Percentiles rank a stretch among this genome's conserved stretches.
phyloP scores from a whole-genome alignment of 192 early-diverging fungal genomes.

The Coemansia brasiliensis region DNA sequence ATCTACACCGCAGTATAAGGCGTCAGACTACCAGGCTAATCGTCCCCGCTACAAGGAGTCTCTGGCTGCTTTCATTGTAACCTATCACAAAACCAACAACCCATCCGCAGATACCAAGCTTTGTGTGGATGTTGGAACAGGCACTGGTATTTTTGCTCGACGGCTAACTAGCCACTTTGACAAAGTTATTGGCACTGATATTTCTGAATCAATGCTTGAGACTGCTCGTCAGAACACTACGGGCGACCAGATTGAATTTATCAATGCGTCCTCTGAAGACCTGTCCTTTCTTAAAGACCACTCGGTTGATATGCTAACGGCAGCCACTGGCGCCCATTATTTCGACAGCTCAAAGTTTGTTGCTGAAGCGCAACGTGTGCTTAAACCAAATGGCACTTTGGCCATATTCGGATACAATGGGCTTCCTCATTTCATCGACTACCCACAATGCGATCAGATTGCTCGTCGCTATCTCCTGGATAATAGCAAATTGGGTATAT shows the following conservation, averaged over 20 bases:
- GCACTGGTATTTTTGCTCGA: slow-evolving; percentile 45
- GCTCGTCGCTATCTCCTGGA: not conserved
- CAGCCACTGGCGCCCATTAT: slow-evolving; percentile 48
- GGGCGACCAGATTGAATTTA: slow-evolving; percentile 17
- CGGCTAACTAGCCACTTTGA: slow-evolving; percentile 26
- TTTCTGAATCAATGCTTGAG: slow-evolving; percentile 42
- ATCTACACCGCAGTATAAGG: not conserved
- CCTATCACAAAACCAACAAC: slow-evolving; percentile 22
- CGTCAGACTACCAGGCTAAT: slow-evolving; percentile 24
- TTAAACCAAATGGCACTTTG: slow-evolving; percentile 41
- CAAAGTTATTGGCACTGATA: slow-evolving; percentile 41
- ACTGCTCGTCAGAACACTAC: slow-evolving; percentile 25
- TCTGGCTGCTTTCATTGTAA: slow-evolving; percentile 18
- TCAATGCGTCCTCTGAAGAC: slow-evolving; percentile 30
- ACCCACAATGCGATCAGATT: slow-evolving; percentile 47
- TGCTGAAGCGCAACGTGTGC: slow-evolving; percentile 36
- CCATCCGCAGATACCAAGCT: slow-evolving; percentile 23
- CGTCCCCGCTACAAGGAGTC: slow-evolving; percentile 31
- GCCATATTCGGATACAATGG: slow-evolving; percentile 51
- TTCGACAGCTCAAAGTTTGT: slow-evolving; percentile 36
- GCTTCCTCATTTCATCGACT: slow-evolving; percentile 30
- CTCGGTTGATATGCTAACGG: slow-evolving; percentile 46
- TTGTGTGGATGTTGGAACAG: slow-evolving; percentile 44
- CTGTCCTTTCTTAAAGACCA: slow-evolving; percentile 17
- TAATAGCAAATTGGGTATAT: slow-evolving; percentile 9